phyloP scores from a whole-genome alignment of 1,284 basidiomycete genomes.

The Thelephora terrestris region DNA sequence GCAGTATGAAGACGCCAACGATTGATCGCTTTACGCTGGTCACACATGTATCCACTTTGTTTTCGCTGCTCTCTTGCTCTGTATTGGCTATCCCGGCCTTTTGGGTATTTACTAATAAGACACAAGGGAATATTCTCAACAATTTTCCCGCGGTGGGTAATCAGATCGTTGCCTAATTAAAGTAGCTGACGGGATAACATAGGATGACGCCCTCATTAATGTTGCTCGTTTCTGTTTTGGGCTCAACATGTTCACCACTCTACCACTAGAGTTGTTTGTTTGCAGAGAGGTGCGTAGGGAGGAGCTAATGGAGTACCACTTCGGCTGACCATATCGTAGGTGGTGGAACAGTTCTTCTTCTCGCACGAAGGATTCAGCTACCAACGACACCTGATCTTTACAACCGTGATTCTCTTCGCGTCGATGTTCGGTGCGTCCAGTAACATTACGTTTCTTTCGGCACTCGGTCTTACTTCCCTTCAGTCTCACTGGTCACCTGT shows the following conservation, averaged over 20 bases:
- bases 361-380: slow-evolving; percentile 71
- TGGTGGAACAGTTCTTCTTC: slow-evolving; percentile 91
- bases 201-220: slow-evolving; percentile 83
- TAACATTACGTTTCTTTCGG: slow-evolving; percentile 3
- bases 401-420: slow-evolving; percentile 72
- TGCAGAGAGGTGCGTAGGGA: slow-evolving; percentile 69
- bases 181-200: neutral
- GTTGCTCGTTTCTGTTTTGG: slow-evolving; percentile 94
- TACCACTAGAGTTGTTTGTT: slow-evolving; percentile 88
- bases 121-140: slow-evolving; percentile 89
- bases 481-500: slow-evolving; percentile 90
- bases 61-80: slow-evolving; percentile 76
- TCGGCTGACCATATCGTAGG: slow-evolving; percentile 33
- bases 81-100: slow-evolving; percentile 88
- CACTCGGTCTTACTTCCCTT: slow-evolving; percentile 3
- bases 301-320: neutral
- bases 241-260: slow-evolving; percentile 96
- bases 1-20: slow-evolving; percentile 86
- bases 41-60: slow-evolving; percentile 82
- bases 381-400: slow-evolving; percentile 87
- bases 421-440: slow-evolving; percentile 68
- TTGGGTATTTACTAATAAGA: slow-evolving; percentile 90
- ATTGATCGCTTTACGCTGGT: slow-evolving; percentile 90
- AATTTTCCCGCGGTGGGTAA: slow-evolving; percentile 68
- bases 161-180: neutral